Evolutionary conservation across 192 early-diverging fungal genomes (phyloP).

Genomic region (Mortierella claussenii): DNA sequence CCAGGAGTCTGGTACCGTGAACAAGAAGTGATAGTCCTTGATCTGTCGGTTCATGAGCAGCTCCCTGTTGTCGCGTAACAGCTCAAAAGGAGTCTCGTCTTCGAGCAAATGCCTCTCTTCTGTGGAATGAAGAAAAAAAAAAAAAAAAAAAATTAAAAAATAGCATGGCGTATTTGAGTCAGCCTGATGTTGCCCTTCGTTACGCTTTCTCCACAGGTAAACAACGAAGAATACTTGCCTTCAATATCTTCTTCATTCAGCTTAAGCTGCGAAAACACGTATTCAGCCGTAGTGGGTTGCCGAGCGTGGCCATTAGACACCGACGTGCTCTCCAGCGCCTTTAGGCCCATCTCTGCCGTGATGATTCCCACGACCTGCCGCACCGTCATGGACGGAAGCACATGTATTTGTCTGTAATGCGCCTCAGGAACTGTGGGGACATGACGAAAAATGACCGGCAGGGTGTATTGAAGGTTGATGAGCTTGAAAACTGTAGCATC

Average conservation of each 20-base stretch:
- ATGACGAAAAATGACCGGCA: constrained; percentile 45
- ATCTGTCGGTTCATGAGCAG: constrained; percentile 33
- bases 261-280: constrained; percentile 35
- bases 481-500: constrained; percentile 49
- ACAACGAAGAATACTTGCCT: constrained; percentile 14
- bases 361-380: constrained; percentile 34
- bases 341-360: constrained; percentile 42
- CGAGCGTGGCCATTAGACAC: constrained; percentile 2
- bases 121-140: background rate
- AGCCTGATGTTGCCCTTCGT: no score
- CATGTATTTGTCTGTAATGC: constrained; percentile 43
- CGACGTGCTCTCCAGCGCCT: constrained; percentile 11
- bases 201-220: no score
- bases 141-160: background rate
- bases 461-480: constrained; percentile 27
- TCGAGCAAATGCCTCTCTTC: constrained; percentile 39
- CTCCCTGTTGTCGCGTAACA: constrained; percentile 34
- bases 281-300: constrained; percentile 11
- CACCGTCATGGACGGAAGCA: constrained; percentile 24
- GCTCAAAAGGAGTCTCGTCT: constrained; percentile 38
- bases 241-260: constrained; percentile 33
- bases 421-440: constrained; percentile 46
- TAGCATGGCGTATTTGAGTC: no score
- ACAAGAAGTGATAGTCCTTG: constrained; percentile 49
- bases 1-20: constrained; percentile 51